Conservation (phyloP, 495 filamentous ascomycete species). For the Hypomontagnella monticulosa region DNA sequence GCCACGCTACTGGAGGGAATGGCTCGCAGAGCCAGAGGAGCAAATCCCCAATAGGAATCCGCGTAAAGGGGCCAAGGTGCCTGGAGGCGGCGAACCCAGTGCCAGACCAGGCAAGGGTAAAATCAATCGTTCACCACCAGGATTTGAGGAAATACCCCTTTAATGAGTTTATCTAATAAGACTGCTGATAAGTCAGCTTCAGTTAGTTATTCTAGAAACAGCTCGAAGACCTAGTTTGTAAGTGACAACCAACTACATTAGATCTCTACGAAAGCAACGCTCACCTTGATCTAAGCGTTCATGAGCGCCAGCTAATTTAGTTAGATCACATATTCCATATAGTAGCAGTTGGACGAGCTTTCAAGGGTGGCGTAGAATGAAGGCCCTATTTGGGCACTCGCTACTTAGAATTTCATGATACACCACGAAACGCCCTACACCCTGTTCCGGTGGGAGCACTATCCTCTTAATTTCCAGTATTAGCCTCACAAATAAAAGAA, state of each 20-base stretch:
- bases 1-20: too few species aligned
- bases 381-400: neutral
- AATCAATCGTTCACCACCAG: neutral
- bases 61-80: too few species aligned
- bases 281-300: too few species aligned
- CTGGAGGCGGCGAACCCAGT: neutral
- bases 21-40: too few species aligned
- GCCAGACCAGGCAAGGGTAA: neutral
- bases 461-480: slow-evolving; percentile 19
- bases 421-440: slow-evolving; percentile 16
- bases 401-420: slow-evolving; percentile 5
- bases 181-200: too few species aligned
- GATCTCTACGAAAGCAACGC: too few species aligned
- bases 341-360: neutral
- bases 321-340: neutral
- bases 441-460: slow-evolving; percentile 18
- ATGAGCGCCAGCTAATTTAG: too few species aligned
- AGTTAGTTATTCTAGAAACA: too few species aligned
- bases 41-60: too few species aligned
- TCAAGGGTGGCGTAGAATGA: slow-evolving; percentile 1
- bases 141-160: slow-evolving; percentile 13
- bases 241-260: too few species aligned
- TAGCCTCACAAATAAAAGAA: slow-evolving; percentile 17
- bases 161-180: neutral
- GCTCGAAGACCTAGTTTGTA: too few species aligned